Percentiles rank a stretch among this genome's conserved stretches.
phyloP scores from a whole-genome alignment of 2,329 filamentous ascomycete genomes.

The Fusarium sp. region DNA sequence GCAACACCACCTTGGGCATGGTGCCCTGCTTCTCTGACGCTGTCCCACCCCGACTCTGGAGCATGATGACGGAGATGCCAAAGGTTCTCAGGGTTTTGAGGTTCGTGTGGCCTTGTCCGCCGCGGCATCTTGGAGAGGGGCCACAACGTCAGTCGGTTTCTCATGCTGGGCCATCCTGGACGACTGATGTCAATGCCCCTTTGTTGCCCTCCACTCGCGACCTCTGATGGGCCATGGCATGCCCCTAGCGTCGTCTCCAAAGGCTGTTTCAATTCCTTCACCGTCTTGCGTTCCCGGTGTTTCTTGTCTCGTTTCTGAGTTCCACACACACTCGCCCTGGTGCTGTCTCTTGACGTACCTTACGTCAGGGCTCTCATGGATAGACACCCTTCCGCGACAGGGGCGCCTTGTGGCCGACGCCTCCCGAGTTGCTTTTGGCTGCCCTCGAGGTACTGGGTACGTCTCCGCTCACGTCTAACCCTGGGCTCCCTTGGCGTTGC shows the following conservation, averaged over 20 bases:
- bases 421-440: slow-evolving; percentile 46
- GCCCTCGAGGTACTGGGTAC: slow-evolving; percentile 45
- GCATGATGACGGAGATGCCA: slow-evolving; percentile 47
- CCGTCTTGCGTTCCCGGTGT: slow-evolving; percentile 50
- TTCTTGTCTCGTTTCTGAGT: slow-evolving; percentile 48
- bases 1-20: slow-evolving; percentile 45
- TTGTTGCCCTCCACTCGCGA: slow-evolving; percentile 40
- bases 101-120: slow-evolving; percentile 38
- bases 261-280: slow-evolving; percentile 52
- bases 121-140: slow-evolving; percentile 44
- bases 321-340: slow-evolving; percentile 46
- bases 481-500: slow-evolving; percentile 43
- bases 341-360: slow-evolving; percentile 46
- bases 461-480: slow-evolving; percentile 25
- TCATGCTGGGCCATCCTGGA: slow-evolving; percentile 43
- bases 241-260: slow-evolving; percentile 39
- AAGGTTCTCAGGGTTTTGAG: slow-evolving; percentile 42
- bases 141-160: slow-evolving; percentile 46
- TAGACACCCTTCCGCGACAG: slow-evolving; percentile 48
- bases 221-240: slow-evolving; percentile 31
- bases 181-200: slow-evolving; percentile 47
- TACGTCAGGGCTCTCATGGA: slow-evolving; percentile 51
- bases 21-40: slow-evolving; percentile 36
- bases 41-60: slow-evolving; percentile 46
- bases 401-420: slow-evolving; percentile 48